Conservation (phyloP, 2,329 filamentous ascomycete species). For the Epichloe sibirici region DNA sequence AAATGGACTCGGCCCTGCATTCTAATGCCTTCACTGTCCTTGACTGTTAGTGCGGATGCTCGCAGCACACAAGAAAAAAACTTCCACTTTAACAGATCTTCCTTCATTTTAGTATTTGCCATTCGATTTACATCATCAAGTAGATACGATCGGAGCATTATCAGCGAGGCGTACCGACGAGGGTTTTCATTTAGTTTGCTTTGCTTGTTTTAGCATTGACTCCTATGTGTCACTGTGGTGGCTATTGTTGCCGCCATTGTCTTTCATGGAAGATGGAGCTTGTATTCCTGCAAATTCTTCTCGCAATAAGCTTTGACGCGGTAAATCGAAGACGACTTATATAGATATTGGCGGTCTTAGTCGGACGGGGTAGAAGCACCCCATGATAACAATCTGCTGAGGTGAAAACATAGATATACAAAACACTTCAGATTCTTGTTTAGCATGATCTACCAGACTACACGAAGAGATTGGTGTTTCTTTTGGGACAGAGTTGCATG, state of each 20-base stretch:
- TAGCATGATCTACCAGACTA: too few species aligned
- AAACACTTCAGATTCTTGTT: too few species aligned
- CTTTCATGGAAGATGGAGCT: neutral
- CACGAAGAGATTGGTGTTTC: too few species aligned
- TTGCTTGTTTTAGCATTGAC: neutral
- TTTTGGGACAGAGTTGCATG: neutral
- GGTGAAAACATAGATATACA: too few species aligned
- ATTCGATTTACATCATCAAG: neutral
- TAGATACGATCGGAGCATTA: slow-evolving; percentile 17
- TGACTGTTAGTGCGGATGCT: neutral
- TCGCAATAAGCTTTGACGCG: neutral
- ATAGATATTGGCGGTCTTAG: neutral
- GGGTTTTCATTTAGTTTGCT: slow-evolving; percentile 14
- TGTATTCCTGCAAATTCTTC: neutral
- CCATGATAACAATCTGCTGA: too few species aligned
- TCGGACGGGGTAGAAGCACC: neutral
- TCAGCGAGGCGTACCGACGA: slow-evolving; percentile 22
- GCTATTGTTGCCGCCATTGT: too few species aligned
- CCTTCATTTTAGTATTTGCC: neutral
- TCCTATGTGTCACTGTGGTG: neutral
- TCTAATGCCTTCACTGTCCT: slow-evolving; percentile 32
- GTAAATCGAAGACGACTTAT: neutral
- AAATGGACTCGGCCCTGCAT: slow-evolving; percentile 82
- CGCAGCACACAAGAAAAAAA: neutral
- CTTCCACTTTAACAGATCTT: neutral